phyloP scores from a whole-genome alignment of 2,329 filamentous ascomycete genomes.

The Grosmannia serpens region DNA sequence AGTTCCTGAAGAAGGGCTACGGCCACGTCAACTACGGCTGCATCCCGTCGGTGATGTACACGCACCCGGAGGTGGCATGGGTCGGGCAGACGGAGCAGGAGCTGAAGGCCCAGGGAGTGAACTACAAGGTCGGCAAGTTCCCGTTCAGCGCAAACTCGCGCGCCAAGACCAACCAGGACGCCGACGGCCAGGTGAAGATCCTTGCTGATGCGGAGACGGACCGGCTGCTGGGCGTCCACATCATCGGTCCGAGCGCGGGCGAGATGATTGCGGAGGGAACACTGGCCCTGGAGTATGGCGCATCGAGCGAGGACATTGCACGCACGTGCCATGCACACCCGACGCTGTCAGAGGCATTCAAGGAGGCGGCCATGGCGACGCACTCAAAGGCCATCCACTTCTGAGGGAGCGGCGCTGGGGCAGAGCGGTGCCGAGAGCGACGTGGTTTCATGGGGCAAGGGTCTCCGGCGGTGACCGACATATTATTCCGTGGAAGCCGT shows the following conservation, averaged over 20 bases:
- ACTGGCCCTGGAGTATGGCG: constrained; percentile 90
- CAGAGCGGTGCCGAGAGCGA: neutral
- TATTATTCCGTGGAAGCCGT: neutral
- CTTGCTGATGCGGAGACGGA: constrained; percentile 93
- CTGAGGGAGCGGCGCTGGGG: constrained; percentile 32
- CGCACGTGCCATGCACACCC: constrained; percentile 95
- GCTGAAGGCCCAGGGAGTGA: constrained; percentile 76
- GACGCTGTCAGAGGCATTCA: constrained; percentile 93
- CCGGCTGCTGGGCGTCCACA: constrained; percentile 88
- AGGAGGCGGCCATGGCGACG: constrained; percentile 98
- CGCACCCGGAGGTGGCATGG: constrained; percentile 96
- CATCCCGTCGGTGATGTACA: constrained; percentile 99
- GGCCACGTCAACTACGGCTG: constrained; percentile 98
- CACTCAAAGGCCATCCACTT: constrained; percentile 94
- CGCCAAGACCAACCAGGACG: constrained; percentile 97
- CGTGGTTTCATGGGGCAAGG: neutral
- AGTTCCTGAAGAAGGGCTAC: constrained; percentile 96
- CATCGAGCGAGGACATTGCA: constrained; percentile 86
- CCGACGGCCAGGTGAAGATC: constrained; percentile 95
- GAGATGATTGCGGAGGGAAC: constrained; percentile 99
- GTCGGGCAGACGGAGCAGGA: constrained; percentile 97
- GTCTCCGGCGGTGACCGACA: neutral
- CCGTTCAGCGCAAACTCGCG: constrained; percentile 97
- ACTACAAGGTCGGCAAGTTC: constrained; percentile 90
- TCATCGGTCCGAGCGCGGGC: constrained; percentile 88